These are phyloP conservation scores for Lenwebbia sp. DNA, from an alignment of 345 rosid species.

Conservation along the genomic window DNA sequence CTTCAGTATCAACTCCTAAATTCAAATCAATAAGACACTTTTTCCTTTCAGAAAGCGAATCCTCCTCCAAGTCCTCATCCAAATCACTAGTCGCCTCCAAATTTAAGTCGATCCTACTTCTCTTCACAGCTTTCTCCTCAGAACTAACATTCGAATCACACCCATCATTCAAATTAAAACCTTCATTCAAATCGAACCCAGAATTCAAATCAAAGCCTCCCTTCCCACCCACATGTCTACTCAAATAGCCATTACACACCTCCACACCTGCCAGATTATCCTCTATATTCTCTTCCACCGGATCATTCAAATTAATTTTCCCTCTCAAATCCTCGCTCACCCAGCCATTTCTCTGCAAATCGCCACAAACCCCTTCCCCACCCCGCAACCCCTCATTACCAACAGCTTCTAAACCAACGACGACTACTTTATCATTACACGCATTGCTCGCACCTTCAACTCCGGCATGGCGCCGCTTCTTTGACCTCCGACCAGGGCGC, in stretches of 20 bases:
- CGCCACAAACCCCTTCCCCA: background rate
- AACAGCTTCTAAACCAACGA: background rate
- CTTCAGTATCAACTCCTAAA: slow-evolving; percentile 41
- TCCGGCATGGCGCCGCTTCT: slow-evolving; percentile 39
- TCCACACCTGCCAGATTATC: slow-evolving; percentile 29
- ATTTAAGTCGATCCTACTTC: slow-evolving; percentile 64
- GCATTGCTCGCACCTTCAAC: slow-evolving; percentile 12
- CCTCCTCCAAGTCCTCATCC: slow-evolving; percentile 4
- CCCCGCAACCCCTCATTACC: background rate
- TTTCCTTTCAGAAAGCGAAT: slow-evolving; percentile 20
- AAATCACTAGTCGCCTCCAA: slow-evolving; percentile 30
- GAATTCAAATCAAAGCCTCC: slow-evolving; percentile 49
- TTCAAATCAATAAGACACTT: slow-evolving; percentile 72
- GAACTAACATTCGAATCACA: slow-evolving; percentile 6
- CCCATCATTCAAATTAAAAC: slow-evolving; percentile 18
- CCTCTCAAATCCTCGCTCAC: background rate
- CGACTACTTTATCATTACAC: slow-evolving; percentile 1
- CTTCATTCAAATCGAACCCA: slow-evolving; percentile 56
- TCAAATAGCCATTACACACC: slow-evolving; percentile 17
- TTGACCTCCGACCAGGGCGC: slow-evolving; percentile 13
- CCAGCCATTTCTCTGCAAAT: background rate
- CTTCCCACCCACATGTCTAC: slow-evolving; percentile 21
- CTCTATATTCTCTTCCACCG: slow-evolving; percentile 1
- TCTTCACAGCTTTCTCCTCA: slow-evolving; percentile 14
- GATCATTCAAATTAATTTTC: slow-evolving; percentile 21